phyloP scores from a whole-genome alignment of 2,329 filamentous ascomycete species.

The Ophiostoma himal-ulmi region DNA sequence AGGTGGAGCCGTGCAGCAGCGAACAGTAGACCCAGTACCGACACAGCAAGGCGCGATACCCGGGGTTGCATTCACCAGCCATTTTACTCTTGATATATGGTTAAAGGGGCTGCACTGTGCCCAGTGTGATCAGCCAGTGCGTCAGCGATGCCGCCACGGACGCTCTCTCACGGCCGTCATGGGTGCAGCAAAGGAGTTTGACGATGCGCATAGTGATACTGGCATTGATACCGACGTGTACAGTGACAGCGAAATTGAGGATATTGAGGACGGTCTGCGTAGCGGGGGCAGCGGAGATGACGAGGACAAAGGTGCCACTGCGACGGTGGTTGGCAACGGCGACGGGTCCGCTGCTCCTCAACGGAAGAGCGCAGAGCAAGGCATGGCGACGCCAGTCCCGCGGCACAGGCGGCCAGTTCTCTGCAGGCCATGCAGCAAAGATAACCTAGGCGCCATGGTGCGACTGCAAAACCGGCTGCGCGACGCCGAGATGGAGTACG shows the following conservation, averaged over 20 bases:
- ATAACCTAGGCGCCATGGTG: constrained; percentile 56
- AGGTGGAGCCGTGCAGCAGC: constrained; percentile 56
- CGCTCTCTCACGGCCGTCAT: no score
- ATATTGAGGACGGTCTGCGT: neutral
- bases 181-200: neutral
- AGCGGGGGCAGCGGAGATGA: neutral
- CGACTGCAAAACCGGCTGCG: constrained; percentile 57
- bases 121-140: constrained; percentile 60
- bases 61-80: constrained; percentile 34
- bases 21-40: constrained; percentile 39
- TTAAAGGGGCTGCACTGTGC: constrained; percentile 75
- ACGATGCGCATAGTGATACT: neutral
- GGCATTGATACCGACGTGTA: neutral
- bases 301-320: neutral
- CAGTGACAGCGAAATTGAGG: neutral
- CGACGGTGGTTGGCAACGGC: neutral
- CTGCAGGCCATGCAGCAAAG: constrained; percentile 52
- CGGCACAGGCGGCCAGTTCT: constrained; percentile 25
- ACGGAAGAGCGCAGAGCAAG: neutral
- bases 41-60: constrained; percentile 22
- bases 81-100: constrained; percentile 87
- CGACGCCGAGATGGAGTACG: constrained; percentile 56
- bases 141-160: constrained; percentile 20
- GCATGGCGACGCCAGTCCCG: neutral
- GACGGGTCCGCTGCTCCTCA: neutral